Conservation (phyloP, 768 basidiomycete genomes). For the Podaxis sp. region DNA sequence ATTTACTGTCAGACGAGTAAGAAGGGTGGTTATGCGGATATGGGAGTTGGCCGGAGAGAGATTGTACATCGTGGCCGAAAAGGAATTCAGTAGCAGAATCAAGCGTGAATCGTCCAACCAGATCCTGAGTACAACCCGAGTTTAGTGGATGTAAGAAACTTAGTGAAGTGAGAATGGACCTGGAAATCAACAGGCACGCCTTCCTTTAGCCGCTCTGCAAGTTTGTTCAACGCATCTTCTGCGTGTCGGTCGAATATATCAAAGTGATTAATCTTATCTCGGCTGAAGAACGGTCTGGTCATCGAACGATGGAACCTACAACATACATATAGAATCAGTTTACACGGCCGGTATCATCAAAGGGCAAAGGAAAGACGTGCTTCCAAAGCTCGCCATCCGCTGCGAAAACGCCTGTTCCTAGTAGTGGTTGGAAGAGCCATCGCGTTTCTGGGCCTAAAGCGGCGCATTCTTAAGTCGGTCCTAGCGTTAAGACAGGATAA, state of each 20-base stretch:
- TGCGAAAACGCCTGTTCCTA: slow-evolving; percentile 56
- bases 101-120: slow-evolving; percentile 53
- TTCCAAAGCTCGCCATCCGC: slow-evolving; percentile 66
- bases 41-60: slow-evolving; percentile 27
- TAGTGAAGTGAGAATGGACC: slow-evolving; percentile 28
- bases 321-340: background rate
- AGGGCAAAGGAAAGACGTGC: slow-evolving; percentile 28
- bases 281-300: slow-evolving; percentile 68
- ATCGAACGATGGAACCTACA: slow-evolving; percentile 56
- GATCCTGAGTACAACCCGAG: slow-evolving; percentile 29
- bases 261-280: slow-evolving; percentile 59
- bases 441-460: slow-evolving; percentile 23
- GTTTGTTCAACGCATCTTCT: slow-evolving; percentile 41
- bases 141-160: background rate
- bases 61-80: slow-evolving; percentile 44
- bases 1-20: background rate
- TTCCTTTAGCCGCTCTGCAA: slow-evolving; percentile 41
- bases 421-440: slow-evolving; percentile 26
- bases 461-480: background rate
- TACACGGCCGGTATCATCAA: too few species aligned
- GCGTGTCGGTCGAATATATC: slow-evolving; percentile 61
- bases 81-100: slow-evolving; percentile 61
- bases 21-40: slow-evolving; percentile 21
- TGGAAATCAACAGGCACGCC: slow-evolving; percentile 61
- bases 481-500: background rate